Evolutionary conservation across 202 grass and related monocot species (phyloP).

Genomic region (Schoenoplectus tabernaemontani): DNA sequence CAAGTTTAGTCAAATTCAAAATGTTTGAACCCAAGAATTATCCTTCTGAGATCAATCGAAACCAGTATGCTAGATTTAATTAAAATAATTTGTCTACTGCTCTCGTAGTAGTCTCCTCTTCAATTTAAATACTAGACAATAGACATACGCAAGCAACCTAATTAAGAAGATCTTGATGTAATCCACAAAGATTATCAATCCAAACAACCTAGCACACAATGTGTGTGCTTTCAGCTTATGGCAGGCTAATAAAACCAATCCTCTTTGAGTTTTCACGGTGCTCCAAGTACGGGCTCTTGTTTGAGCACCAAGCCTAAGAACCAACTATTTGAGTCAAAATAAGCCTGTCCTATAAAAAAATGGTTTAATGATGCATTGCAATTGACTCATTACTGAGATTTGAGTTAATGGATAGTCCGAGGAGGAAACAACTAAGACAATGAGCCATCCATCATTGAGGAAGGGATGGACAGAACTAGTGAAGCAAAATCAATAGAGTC

Average conservation of each 20-base stretch:
- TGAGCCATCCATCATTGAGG: background rate
- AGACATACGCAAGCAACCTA: background rate
- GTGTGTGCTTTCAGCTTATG: background rate
- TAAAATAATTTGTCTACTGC: too few relatives aligned
- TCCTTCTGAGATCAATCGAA: too few relatives aligned
- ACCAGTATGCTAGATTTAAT: too few relatives aligned
- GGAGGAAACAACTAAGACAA: background rate
- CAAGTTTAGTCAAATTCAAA: too few relatives aligned
- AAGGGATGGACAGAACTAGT: background rate
- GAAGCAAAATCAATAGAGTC: too few relatives aligned
- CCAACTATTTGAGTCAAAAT: background rate
- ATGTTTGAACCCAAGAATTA: too few relatives aligned
- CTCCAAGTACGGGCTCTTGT: background rate
- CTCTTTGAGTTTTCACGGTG: too few relatives aligned
- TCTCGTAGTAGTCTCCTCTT: too few relatives aligned
- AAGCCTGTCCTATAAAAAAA: background rate
- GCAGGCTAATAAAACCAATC: background rate
- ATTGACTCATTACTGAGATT: background rate
- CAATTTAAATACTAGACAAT: too few relatives aligned
- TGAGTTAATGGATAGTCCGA: background rate
- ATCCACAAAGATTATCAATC: background rate
- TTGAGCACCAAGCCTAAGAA: background rate
- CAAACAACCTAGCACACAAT: background rate
- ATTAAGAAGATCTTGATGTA: background rate
- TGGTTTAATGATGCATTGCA: background rate